Conservation (phyloP, 2,329 filamentous ascomycete species). For the Paraphaeosphaeria minitans region DNA sequence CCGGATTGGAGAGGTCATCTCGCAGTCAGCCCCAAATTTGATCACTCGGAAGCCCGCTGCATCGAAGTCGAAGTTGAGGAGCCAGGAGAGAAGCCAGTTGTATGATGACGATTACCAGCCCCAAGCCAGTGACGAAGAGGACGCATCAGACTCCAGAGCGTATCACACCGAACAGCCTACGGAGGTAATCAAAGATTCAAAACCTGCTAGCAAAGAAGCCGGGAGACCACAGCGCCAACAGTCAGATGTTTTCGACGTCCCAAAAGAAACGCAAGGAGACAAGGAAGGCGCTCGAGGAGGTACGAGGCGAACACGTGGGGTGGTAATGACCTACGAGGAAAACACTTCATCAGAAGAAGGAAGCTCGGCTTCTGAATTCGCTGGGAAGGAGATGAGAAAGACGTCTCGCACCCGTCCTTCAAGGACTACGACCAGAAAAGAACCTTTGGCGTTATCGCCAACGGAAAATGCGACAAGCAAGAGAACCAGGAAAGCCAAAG, state of each 20-base stretch:
- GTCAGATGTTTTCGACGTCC: slow-evolving; percentile 17
- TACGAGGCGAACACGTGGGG: slow-evolving; percentile 4
- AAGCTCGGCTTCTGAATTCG: slow-evolving; percentile 15
- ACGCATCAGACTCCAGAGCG: neutral
- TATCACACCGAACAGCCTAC: neutral
- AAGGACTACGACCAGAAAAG: neutral
- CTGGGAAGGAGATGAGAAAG: slow-evolving; percentile 7
- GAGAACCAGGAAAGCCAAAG: slow-evolving; percentile 1
- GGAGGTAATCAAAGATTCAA: slow-evolving; percentile 7
- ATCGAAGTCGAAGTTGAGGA: slow-evolving; percentile 6
- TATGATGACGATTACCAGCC: slow-evolving; percentile 9
- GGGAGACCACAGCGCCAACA: neutral
- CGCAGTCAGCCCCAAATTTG: neutral
- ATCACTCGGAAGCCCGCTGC: slow-evolving; percentile 1
- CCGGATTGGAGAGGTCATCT: neutral
- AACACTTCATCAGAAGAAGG: slow-evolving; percentile 9
- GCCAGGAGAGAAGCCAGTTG: neutral
- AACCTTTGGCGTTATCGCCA: neutral
- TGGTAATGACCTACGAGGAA: slow-evolving; percentile 17
- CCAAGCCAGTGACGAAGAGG: neutral
- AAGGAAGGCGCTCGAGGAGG: neutral
- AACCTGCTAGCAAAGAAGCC: neutral
- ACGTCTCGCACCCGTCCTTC: neutral
- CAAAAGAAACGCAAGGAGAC: slow-evolving; percentile 17
- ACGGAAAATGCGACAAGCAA: neutral